Conservation (phyloP, 2,329 filamentous ascomycete genomes). For the Rhinocladiella similis region DNA sequence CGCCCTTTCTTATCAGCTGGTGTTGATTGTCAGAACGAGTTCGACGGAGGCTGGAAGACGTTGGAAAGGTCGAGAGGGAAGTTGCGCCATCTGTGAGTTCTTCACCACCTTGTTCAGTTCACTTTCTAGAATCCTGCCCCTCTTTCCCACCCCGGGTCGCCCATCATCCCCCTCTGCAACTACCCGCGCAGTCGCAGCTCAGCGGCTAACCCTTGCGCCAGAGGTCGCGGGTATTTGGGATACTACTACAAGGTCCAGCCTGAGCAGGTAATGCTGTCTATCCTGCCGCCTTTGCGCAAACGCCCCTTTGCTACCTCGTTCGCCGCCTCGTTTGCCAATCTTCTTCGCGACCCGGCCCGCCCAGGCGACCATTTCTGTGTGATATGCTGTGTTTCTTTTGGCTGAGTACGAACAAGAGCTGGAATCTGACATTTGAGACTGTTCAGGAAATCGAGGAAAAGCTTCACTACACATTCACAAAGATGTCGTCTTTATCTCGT, state of each 20-base stretch:
- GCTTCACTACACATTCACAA: conserved; percentile 28
- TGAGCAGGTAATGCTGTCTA: conserved; percentile 16
- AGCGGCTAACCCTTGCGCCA: conserved; percentile 14
- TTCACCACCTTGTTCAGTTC: not conserved
- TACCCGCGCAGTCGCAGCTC: conserved; percentile 17
- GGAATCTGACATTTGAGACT: conserved; percentile 7
- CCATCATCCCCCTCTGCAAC: conserved; percentile 15
- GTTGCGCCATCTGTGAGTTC: conserved; percentile 27
- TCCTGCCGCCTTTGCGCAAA: not conserved
- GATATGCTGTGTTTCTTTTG: not conserved
- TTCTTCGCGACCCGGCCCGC: not conserved
- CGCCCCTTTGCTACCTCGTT: not conserved
- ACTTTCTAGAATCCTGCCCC: not conserved
- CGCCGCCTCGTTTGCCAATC: not conserved
- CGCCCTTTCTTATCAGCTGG: conserved; percentile 19
- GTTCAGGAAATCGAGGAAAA: conserved; percentile 10
- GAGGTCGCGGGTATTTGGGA: conserved; percentile 23
- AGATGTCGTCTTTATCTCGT: conserved; percentile 77
- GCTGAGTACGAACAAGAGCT: conserved; percentile 1
- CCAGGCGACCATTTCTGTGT: not conserved
- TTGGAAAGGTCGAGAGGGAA: conserved; percentile 30
- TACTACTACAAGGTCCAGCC: conserved; percentile 13
- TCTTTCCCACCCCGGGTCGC: conserved; percentile 5
- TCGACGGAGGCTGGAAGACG: conserved; percentile 29
- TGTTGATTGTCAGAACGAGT: conserved; percentile 23